These are phyloP conservation scores for Fabrea salina DNA, from an alignment of 169 alveolate genomes.

Conservation along the genomic window DNA sequence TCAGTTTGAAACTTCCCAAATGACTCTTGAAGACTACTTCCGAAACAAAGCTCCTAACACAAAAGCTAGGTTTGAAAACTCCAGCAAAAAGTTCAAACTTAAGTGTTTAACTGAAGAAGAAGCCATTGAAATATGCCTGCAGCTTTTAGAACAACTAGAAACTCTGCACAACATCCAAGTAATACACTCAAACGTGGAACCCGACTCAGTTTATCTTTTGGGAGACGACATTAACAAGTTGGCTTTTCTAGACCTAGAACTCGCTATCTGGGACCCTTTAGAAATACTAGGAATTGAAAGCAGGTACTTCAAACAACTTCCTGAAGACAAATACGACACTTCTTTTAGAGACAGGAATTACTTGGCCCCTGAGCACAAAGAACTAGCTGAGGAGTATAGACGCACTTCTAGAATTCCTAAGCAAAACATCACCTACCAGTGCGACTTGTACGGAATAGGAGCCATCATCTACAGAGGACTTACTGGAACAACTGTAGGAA, in stretches of 20 bases:
- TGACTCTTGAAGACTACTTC: constrained; percentile 27
- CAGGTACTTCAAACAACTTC: constrained; percentile 21
- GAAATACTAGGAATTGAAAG: constrained; percentile 23
- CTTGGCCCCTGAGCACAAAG: constrained; percentile 35
- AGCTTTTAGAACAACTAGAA: constrained; percentile 21
- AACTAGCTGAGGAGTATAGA: constrained; percentile 34
- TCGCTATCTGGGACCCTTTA: constrained; percentile 34
- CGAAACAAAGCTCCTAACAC: neutral
- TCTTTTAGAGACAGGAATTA: constrained; percentile 21
- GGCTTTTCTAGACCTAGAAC: constrained; percentile 23
- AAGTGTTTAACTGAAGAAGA: neutral
- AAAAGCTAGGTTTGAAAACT: neutral
- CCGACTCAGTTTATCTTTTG: constrained; percentile 2
- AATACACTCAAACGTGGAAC: constrained; percentile 26
- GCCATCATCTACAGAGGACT: constrained; percentile 13
- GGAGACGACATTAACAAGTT: constrained; percentile 1
- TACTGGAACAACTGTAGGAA: constrained; percentile 8
- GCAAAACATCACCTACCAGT: constrained; percentile 4
- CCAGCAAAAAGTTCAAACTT: neutral
- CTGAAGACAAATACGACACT: constrained; percentile 21
- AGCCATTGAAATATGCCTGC: neutral
- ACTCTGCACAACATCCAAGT: constrained; percentile 21
- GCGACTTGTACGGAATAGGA: constrained; percentile 22
- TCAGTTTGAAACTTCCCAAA: neutral
- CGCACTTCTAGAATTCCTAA: constrained; percentile 29